Conservation (phyloP, 306 rosid genomes). For the Castanea sativa region DNA sequence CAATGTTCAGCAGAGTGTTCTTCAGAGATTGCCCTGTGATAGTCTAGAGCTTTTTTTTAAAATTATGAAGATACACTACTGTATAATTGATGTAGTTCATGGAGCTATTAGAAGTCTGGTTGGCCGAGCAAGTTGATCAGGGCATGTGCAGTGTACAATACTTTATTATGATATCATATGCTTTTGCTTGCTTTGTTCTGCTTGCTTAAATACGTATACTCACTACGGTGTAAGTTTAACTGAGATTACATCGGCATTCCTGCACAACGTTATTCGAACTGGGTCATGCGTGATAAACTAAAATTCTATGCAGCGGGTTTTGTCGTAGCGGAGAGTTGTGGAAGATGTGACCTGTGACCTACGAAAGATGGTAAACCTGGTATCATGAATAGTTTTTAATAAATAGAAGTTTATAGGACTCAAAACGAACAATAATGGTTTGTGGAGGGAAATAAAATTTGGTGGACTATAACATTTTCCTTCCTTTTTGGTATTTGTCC, state of each 20-base stretch:
- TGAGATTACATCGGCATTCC: neutral
- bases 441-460: no score
- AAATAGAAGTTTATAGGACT: no score
- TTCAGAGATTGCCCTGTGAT: neutral
- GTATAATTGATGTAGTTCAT: neutral
- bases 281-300: neutral
- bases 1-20: neutral
- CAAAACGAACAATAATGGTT: no score
- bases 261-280: neutral
- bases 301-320: neutral
- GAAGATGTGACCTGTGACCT: no score
- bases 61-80: conserved; percentile 11
- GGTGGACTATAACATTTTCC: no score
- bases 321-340: neutral
- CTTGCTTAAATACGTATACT: neutral
- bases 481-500: no score
- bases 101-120: neutral
- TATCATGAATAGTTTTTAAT: no score
- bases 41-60: conserved; percentile 23
- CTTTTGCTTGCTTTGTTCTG: neutral
- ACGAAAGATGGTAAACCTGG: no score
- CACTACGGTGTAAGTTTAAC: neutral
- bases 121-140: neutral
- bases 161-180: neutral
- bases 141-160: neutral